These are phyloP conservation scores for Podila minutissima DNA, from an alignment of 192 early-diverging fungal genomes.

Conservation along the genomic window DNA sequence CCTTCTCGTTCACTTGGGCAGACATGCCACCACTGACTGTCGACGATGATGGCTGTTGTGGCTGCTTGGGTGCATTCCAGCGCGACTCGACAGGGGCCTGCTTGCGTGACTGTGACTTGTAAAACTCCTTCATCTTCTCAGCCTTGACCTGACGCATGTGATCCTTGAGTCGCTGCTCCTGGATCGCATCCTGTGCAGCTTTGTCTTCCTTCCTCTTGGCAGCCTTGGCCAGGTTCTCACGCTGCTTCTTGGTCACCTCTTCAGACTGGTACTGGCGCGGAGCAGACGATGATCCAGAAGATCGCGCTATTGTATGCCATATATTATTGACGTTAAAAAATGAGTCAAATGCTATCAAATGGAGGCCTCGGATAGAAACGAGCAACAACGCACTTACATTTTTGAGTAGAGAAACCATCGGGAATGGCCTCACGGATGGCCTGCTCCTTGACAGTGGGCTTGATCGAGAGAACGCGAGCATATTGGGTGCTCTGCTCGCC, in stretches of 20 bases:
- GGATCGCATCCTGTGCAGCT: constrained; percentile 54
- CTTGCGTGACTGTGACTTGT: constrained; percentile 49
- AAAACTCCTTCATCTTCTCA: constrained; percentile 57
- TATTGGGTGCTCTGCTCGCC: constrained; percentile 32
- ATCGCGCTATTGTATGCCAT: constrained; percentile 18
- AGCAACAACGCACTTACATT: constrained; percentile 17
- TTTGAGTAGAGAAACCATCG: constrained; percentile 42
- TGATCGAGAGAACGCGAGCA: constrained; percentile 47
- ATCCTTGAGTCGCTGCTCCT: constrained; percentile 63
- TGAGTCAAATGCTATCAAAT: background rate
- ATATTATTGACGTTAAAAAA: background rate
- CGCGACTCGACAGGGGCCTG: constrained; percentile 34
- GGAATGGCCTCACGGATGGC: constrained; percentile 37
- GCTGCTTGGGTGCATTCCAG: constrained; percentile 44
- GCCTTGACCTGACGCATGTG: constrained; percentile 63
- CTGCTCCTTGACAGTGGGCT: constrained; percentile 40
- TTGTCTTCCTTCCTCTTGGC: constrained; percentile 67
- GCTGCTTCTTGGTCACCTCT: constrained; percentile 69
- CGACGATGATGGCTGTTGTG: constrained; percentile 22
- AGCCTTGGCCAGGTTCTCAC: constrained; percentile 66
- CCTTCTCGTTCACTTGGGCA: constrained; percentile 47
- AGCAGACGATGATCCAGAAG: constrained; percentile 9
- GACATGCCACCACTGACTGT: constrained; percentile 35
- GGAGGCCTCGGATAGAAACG: background rate
- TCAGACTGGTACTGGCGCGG: constrained; percentile 28